These are phyloP conservation scores for Colletotrichum agaves DNA, from an alignment of 2,329 filamentous ascomycete genomes.

Conservation along the genomic window DNA sequence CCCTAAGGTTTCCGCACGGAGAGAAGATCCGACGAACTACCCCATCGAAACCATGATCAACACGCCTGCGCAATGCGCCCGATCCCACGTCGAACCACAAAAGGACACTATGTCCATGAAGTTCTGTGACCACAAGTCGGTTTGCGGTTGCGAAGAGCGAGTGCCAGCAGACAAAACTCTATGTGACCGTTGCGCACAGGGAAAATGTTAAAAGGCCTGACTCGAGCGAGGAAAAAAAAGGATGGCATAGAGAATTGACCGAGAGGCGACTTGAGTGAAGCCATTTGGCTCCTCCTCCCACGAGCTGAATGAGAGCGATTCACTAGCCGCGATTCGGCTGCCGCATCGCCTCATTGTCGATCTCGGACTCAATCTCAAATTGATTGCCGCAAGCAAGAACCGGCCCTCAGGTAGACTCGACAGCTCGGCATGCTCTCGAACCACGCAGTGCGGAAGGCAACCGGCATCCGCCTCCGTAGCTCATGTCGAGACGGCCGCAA, in stretches of 20 bases:
- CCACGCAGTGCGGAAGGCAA: neutral
- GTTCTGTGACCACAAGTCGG: conserved; percentile 38
- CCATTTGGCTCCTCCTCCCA: neutral
- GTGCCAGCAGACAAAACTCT: conserved; percentile 38
- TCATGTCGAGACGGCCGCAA: conserved; percentile 3
- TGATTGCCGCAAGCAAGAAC: conserved; percentile 4
- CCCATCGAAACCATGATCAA: conserved; percentile 16
- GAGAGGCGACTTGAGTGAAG: neutral
- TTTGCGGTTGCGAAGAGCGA: conserved; percentile 36
- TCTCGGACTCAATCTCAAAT: neutral
- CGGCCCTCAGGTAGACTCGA: conserved; percentile 19
- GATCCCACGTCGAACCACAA: conserved; percentile 12
- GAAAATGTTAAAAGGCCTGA: conserved; percentile 17
- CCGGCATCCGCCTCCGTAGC: conserved; percentile 1
- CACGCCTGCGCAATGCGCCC: neutral
- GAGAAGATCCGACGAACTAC: conserved; percentile 21
- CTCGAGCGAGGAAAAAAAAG: neutral
- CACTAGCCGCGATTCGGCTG: neutral
- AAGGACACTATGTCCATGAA: conserved; percentile 38
- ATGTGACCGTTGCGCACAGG: conserved; percentile 36
- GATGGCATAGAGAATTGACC: neutral
- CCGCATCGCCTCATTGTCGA: neutral
- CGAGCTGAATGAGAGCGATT: neutral
- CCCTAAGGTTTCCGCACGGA: neutral
- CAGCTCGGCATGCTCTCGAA: neutral